These are phyloP conservation scores for Hypoxylon sp. DNA, from an alignment of 2,329 filamentous ascomycete species.

Conservation along the genomic window DNA sequence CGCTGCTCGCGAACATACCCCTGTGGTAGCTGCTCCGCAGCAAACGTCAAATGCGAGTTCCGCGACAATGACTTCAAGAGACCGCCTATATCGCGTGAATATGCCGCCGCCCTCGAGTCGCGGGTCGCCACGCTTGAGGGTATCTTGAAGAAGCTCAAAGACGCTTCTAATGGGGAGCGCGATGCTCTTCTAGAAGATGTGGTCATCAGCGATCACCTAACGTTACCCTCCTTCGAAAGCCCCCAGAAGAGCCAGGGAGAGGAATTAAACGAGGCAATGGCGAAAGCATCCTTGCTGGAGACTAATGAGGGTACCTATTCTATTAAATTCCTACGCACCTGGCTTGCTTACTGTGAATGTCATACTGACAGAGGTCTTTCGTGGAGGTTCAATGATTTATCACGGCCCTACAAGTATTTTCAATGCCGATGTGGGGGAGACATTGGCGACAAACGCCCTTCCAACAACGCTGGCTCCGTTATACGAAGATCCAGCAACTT, in stretches of 20 bases:
- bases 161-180: background rate
- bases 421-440: background rate
- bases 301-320: background rate
- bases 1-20: background rate
- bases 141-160: background rate
- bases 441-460: background rate
- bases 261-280: background rate
- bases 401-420: background rate
- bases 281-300: background rate
- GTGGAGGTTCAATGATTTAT: background rate
- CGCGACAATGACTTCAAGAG: constrained; percentile 13
- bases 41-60: background rate
- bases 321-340: background rate
- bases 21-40: background rate
- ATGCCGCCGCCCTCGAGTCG: background rate
- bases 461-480: background rate
- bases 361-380: background rate
- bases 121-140: background rate
- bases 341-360: background rate
- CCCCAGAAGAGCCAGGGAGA: background rate
- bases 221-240: background rate
- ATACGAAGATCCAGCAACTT: background rate
- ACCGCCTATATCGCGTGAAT: constrained; percentile 8
- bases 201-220: background rate
- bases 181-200: background rate